A percentile compares a stretch with the other conserved stretches of the same genome.
phyloP scores from a whole-genome alignment of 805 yeast genomes.

The Myxozyma kluyveri region DNA sequence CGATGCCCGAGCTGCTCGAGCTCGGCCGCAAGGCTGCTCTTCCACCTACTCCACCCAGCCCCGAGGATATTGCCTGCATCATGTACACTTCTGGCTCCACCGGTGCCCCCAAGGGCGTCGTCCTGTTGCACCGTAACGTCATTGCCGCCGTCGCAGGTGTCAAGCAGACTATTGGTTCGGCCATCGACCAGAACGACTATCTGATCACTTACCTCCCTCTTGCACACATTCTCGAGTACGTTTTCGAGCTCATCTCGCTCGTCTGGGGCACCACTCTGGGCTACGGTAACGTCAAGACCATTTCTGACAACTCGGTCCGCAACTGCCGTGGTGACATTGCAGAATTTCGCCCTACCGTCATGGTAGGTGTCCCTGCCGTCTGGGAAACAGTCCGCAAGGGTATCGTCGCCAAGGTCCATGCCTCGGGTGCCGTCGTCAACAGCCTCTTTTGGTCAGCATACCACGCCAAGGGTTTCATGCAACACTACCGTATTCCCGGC shows the following conservation, averaged over 20 bases:
- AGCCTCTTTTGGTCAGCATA: slow-evolving; percentile 87
- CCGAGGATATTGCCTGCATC: slow-evolving; percentile 65
- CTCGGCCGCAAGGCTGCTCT: slow-evolving; percentile 58
- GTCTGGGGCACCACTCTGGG: slow-evolving; percentile 91
- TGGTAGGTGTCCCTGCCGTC: slow-evolving; percentile 99
- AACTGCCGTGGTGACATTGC: slow-evolving; percentile 87
- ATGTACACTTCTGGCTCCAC: slow-evolving; percentile 89
- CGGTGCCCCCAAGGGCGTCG: slow-evolving; percentile 83
- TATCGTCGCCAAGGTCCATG: slow-evolving; percentile 67
- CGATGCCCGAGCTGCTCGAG: slow-evolving; percentile 57
- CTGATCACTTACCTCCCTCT: slow-evolving; percentile 87
- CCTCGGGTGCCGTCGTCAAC: slow-evolving; percentile 64
- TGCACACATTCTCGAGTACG: slow-evolving; percentile 94
- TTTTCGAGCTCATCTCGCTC: slow-evolving; percentile 72
- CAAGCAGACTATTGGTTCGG: slow-evolving; percentile 51
- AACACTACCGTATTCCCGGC: slow-evolving; percentile 70
- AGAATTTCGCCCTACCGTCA: slow-evolving; percentile 82
- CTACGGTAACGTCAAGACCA: slow-evolving; percentile 88
- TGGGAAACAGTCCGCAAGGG: slow-evolving; percentile 97
- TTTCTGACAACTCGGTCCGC: slow-evolving; percentile 74
- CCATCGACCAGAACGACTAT: slow-evolving; percentile 60
- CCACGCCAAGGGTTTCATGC: slow-evolving; percentile 65
- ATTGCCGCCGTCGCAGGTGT: slow-evolving; percentile 88
- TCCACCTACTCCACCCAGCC: slow-evolving; percentile 47
- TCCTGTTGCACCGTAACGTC: slow-evolving; percentile 61